A percentile compares a stretch with the other conserved stretches of the same genome.
phyloP scores from a whole-genome alignment of 139 green algal genomes.

The Haematococcus sp. region DNA sequence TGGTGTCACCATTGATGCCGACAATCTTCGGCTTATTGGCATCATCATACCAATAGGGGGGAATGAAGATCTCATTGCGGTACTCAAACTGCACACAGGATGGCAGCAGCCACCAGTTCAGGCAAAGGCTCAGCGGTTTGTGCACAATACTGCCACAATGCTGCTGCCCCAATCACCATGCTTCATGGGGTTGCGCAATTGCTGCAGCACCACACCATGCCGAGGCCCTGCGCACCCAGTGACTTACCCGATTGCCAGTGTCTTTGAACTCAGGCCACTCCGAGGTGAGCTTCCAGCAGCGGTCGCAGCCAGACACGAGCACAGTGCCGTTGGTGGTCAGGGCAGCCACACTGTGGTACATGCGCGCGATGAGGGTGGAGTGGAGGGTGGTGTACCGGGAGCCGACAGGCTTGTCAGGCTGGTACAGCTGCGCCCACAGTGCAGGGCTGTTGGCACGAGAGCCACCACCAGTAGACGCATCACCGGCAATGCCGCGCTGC shows the following conservation, averaged over 20 bases:
- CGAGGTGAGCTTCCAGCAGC: conserved; percentile 13
- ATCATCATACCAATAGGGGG: conserved; percentile 32
- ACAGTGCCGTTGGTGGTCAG: conserved; percentile 41
- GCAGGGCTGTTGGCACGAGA: conserved; percentile 23
- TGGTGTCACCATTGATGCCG: conserved; percentile 1
- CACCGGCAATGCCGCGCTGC: conserved; percentile 26
- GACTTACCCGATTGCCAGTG: no score
- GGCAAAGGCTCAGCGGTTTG: background rate
- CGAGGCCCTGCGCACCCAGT: no score
- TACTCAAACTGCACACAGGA: conserved; percentile 27
- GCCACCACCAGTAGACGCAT: conserved; percentile 21
- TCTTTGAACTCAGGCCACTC: background rate
- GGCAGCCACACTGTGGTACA: conserved; percentile 34
- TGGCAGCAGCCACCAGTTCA: background rate
- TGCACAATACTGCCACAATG: background rate
- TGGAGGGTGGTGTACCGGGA: conserved; percentile 15
- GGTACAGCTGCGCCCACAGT: conserved; percentile 31
- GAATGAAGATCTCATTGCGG: conserved; percentile 38
- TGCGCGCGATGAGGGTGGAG: conserved; percentile 13
- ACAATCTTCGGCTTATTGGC: conserved; percentile 16
- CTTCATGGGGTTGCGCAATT: no score
- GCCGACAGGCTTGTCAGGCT: conserved; percentile 12
- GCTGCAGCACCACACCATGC: background rate
- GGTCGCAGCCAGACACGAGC: conserved; percentile 32
- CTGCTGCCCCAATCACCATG: background rate